Conservation (phyloP, 495 filamentous ascomycete genomes). For the Thermothielavioides terrestris region DNA sequence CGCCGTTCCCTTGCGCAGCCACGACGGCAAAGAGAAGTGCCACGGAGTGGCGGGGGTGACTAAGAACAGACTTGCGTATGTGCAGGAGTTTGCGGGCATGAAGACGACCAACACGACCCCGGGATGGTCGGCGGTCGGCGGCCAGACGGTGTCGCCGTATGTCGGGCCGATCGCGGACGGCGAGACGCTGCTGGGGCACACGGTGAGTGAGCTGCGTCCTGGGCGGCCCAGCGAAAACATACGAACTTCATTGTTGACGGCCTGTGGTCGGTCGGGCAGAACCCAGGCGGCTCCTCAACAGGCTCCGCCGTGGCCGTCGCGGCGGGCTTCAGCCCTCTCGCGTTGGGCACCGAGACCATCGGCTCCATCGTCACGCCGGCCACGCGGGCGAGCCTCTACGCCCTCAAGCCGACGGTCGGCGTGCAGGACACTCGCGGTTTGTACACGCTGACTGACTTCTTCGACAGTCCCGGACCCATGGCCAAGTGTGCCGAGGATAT, state of each 20-base stretch:
- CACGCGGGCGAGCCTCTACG: conserved; percentile 36
- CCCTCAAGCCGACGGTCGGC: conserved; percentile 14
- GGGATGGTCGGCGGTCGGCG: conserved; percentile 39
- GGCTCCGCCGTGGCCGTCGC: conserved; percentile 41
- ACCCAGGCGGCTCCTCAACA: conserved; percentile 39
- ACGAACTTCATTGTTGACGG: too few species aligned
- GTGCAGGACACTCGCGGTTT: conserved; percentile 7
- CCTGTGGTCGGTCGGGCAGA: too few species aligned
- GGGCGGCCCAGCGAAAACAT: too few species aligned
- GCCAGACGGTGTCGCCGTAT: conserved; percentile 40
- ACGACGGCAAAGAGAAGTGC: too few species aligned
- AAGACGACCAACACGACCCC: conserved; percentile 17
- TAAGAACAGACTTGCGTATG: too few species aligned
- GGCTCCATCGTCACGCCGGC: conserved; percentile 37
- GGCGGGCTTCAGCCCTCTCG: conserved; percentile 36
- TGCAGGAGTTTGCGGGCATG: background rate
- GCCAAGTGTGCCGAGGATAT: conserved; percentile 26
- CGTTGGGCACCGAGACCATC: conserved; percentile 42
- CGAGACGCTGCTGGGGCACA: conserved; percentile 27
- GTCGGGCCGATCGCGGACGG: conserved; percentile 23
- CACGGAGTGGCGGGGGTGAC: too few species aligned
- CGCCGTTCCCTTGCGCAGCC: too few species aligned
- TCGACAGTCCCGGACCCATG: conserved; percentile 30
- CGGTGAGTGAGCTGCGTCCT: too few species aligned
- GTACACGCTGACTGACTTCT: conserved; percentile 14